Percentiles rank a stretch among this genome's conserved stretches.
Conservation (phyloP, 768 basidiomycete species). For the Mrakia gelida region DNA sequence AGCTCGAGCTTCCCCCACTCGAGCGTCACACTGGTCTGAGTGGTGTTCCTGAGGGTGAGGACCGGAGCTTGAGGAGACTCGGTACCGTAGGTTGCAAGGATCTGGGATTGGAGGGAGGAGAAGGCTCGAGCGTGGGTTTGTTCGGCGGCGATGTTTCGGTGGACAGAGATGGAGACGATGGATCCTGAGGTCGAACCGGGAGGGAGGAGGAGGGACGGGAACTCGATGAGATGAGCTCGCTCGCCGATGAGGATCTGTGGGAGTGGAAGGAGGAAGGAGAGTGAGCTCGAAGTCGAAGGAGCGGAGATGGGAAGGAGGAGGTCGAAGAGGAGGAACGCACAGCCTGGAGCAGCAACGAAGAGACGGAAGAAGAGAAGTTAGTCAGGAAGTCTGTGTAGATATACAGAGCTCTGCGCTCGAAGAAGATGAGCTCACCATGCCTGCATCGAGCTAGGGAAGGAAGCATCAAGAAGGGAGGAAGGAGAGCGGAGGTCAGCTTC, state of each 20-base stretch:
- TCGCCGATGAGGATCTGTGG: constrained; percentile 82
- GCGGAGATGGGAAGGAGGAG: constrained; percentile 18
- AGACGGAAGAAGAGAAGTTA: not conserved
- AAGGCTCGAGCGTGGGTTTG: constrained; percentile 75
- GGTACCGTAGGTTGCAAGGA: constrained; percentile 68
- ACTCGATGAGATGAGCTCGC: constrained; percentile 93
- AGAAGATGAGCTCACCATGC: not conserved
- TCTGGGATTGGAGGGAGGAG: constrained; percentile 74
- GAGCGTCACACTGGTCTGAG: constrained; percentile 92
- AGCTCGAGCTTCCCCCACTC: constrained; percentile 88
- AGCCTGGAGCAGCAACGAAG: constrained; percentile 53
- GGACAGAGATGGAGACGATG: constrained; percentile 93
- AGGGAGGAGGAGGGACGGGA: constrained; percentile 89
- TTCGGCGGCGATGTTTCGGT: constrained; percentile 81
- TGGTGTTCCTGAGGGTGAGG: constrained; percentile 84
- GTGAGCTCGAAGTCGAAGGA: constrained; percentile 28
- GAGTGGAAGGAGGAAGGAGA: not conserved
- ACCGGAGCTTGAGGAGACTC: constrained; percentile 65
- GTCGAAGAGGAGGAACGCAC: constrained; percentile 50
- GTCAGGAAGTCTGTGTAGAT: not conserved
- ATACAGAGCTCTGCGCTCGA: not conserved
- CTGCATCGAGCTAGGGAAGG: constrained; percentile 21
- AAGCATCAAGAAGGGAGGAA: constrained; percentile 38
- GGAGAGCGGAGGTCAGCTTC: constrained; percentile 4
- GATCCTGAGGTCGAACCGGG: constrained; percentile 89